phyloP scores from a whole-genome alignment of 345 rosid genomes.

The Populus tremula region DNA sequence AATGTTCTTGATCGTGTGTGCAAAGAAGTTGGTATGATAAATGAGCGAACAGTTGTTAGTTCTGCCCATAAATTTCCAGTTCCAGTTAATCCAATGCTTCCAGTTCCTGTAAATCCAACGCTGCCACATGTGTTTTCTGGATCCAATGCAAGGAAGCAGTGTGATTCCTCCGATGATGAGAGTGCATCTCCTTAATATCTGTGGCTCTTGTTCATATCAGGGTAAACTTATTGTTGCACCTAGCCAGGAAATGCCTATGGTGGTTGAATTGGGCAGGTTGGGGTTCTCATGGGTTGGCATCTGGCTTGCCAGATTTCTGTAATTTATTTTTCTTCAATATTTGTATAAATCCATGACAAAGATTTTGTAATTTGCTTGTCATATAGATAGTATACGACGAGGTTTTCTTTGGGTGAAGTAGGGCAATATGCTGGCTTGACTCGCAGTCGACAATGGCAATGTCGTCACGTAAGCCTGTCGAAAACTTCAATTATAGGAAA shows the following conservation, averaged over 20 bases:
- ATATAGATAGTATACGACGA: slow-evolving; percentile 39
- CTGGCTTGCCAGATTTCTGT: slow-evolving; percentile 27
- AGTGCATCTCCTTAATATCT: slow-evolving; percentile 42
- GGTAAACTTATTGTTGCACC: slow-evolving; percentile 13
- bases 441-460: background rate
- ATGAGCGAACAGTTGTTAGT: slow-evolving; percentile 77
- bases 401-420: slow-evolving; percentile 27
- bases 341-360: slow-evolving; percentile 50
- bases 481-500: slow-evolving; percentile 8
- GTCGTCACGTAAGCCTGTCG: background rate
- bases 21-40: slow-evolving; percentile 89
- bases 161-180: slow-evolving; percentile 61
- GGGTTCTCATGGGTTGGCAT: slow-evolving; percentile 19
- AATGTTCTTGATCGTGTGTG: slow-evolving; percentile 83
- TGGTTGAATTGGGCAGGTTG: slow-evolving; percentile 22
- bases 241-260: slow-evolving; percentile 13
- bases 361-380: slow-evolving; percentile 36
- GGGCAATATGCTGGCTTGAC: slow-evolving; percentile 7
- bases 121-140: slow-evolving; percentile 30
- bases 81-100: slow-evolving; percentile 26
- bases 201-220: background rate
- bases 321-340: slow-evolving; percentile 28
- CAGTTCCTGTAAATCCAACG: slow-evolving; percentile 30
- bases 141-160: slow-evolving; percentile 25
- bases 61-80: slow-evolving; percentile 66